phyloP scores from a whole-genome alignment of 2,329 filamentous ascomycete species.

The Fusarium multiceps region DNA sequence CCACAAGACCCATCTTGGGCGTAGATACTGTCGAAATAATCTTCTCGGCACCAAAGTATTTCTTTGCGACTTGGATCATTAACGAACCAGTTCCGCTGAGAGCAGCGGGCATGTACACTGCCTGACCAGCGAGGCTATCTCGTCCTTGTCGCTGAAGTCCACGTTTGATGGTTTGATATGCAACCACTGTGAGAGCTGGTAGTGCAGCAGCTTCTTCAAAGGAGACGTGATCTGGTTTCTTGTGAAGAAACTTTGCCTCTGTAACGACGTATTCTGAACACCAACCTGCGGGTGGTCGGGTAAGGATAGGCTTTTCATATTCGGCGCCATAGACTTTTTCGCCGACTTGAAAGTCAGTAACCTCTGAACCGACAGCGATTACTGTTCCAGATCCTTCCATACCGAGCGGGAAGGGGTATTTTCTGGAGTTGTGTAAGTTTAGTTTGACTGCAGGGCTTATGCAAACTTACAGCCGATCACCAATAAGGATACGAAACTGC shows the following conservation, averaged over 20 bases:
- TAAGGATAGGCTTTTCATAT: conserved; percentile 54
- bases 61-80: conserved; percentile 62
- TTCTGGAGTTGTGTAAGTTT: neutral
- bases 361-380: conserved; percentile 44
- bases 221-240: conserved; percentile 47
- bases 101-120: conserved; percentile 62
- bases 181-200: conserved; percentile 54
- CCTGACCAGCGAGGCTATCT: conserved; percentile 60
- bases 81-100: conserved; percentile 61
- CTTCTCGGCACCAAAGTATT: conserved; percentile 58
- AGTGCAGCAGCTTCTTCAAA: conserved; percentile 54
- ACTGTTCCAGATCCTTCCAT: conserved; percentile 52
- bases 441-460: neutral
- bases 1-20: conserved; percentile 59
- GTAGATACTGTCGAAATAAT: conserved; percentile 66
- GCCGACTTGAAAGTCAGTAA: conserved; percentile 47
- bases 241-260: conserved; percentile 50
- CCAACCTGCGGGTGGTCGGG: conserved; percentile 47
- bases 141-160: conserved; percentile 53
- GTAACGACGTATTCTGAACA: conserved; percentile 56
- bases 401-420: conserved; percentile 44
- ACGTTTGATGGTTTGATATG: conserved; percentile 56
- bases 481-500: conserved; percentile 39
- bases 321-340: conserved; percentile 55
- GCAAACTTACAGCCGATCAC: conserved; percentile 43